Evolutionary conservation across 169 alveolate genomes (phyloP).

Genomic region (Plasmodium fragile): DNA sequence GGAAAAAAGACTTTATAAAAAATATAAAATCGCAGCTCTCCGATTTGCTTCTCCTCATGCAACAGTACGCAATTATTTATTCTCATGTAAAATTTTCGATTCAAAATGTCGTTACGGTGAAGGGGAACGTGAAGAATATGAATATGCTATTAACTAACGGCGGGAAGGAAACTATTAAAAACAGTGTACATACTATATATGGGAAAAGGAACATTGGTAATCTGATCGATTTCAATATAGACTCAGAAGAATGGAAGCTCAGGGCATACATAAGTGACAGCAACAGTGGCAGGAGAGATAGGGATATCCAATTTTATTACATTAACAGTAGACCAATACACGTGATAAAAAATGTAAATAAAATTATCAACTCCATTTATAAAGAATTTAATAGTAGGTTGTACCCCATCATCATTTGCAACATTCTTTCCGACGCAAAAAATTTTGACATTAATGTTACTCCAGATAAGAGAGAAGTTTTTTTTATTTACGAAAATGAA

Average conservation of each 20-base stretch:
- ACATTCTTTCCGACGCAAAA: slow-evolving; percentile 75
- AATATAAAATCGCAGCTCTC: slow-evolving; percentile 76
- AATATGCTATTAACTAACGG: slow-evolving; percentile 71
- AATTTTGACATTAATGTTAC: slow-evolving; percentile 83
- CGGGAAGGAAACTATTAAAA: slow-evolving; percentile 63
- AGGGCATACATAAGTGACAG: slow-evolving; percentile 73
- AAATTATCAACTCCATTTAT: slow-evolving; percentile 77
- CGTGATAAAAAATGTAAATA: slow-evolving; percentile 77
- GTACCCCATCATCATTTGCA: slow-evolving; percentile 79
- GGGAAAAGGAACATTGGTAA: slow-evolving; percentile 79
- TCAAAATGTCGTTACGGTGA: slow-evolving; percentile 21
- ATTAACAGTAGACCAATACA: slow-evolving; percentile 84
- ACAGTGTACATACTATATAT: slow-evolving; percentile 75
- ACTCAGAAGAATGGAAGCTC: slow-evolving; percentile 54
- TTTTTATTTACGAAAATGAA: slow-evolving; percentile 79
- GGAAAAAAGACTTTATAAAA: slow-evolving; percentile 74
- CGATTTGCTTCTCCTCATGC: slow-evolving; percentile 71
- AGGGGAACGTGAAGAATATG: slow-evolving; percentile 46
- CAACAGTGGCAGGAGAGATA: slow-evolving; percentile 79
- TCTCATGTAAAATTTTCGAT: slow-evolving; percentile 42
- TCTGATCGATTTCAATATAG: slow-evolving; percentile 75
- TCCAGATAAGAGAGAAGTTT: slow-evolving; percentile 85
- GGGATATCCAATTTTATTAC: slow-evolving; percentile 81
- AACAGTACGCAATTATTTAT: slow-evolving; percentile 78
- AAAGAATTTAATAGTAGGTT: slow-evolving; percentile 82